phyloP scores from a whole-genome alignment of 805 yeast species.

The Metschnikowia amazonensis region DNA sequence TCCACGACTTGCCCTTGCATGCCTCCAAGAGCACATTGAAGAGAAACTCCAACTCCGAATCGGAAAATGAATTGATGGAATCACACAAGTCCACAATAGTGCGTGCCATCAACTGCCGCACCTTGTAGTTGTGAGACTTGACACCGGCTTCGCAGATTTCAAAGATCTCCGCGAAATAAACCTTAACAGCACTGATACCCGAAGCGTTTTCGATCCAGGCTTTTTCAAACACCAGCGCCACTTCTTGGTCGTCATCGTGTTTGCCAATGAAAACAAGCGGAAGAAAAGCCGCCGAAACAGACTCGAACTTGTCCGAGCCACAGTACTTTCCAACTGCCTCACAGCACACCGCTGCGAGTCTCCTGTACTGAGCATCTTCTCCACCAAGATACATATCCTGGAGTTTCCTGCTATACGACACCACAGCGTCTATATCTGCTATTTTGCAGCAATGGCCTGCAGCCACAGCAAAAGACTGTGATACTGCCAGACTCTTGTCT shows the following conservation, averaged over 20 bases:
- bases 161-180: slow-evolving; percentile 69
- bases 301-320: slow-evolving; percentile 55
- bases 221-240: slow-evolving; percentile 47
- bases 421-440: slow-evolving; percentile 48
- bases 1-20: slow-evolving; percentile 77
- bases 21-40: slow-evolving; percentile 56
- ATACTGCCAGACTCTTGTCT: slow-evolving; percentile 70
- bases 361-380: slow-evolving; percentile 40
- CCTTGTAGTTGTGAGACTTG: slow-evolving; percentile 53
- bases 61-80: slow-evolving; percentile 28
- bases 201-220: slow-evolving; percentile 79
- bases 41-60: slow-evolving; percentile 27
- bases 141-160: slow-evolving; percentile 48
- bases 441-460: slow-evolving; percentile 74
- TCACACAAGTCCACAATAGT: slow-evolving; percentile 59
- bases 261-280: slow-evolving; percentile 80
- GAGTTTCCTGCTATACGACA: slow-evolving; percentile 51
- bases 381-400: slow-evolving; percentile 55
- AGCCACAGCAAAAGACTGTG: slow-evolving; percentile 72
- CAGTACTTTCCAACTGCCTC: slow-evolving; percentile 67
- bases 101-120: slow-evolving; percentile 68
- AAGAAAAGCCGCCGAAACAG: slow-evolving; percentile 58
- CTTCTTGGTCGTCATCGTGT: slow-evolving; percentile 53
- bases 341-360: slow-evolving; percentile 56
- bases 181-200: slow-evolving; percentile 63